A percentile compares a stretch with the other conserved stretches of the same genome.
Conservation (phyloP, 305 asterid genomes). For the Fraxinus baroniana region DNA sequence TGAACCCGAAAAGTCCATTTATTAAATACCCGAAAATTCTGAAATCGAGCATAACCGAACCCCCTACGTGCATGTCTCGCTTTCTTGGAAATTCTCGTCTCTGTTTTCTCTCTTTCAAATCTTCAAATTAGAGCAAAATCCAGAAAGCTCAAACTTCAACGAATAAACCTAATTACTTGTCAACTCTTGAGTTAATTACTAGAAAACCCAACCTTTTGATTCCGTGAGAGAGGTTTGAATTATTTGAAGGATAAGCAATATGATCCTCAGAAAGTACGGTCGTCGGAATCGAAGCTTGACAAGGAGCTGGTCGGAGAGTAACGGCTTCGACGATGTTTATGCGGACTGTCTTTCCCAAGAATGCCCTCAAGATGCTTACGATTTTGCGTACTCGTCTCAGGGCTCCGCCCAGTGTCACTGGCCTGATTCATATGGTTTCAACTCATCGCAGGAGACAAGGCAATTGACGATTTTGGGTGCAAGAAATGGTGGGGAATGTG, state of each 20-base stretch:
- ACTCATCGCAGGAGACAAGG: conserved; percentile 44
- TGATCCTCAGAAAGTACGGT: conserved; percentile 60
- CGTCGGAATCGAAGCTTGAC: conserved; percentile 54
- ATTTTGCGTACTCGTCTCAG: conserved; percentile 56
- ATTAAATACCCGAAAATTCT: too few relatives aligned
- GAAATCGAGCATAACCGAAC: too few relatives aligned
- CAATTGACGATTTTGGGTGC: conserved; percentile 43
- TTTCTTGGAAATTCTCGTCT: background rate
- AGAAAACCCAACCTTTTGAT: background rate
- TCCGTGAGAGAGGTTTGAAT: conserved; percentile 10
- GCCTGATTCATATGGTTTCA: conserved; percentile 47
- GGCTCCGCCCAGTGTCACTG: conserved; percentile 50
- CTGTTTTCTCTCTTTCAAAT: conserved; percentile 19
- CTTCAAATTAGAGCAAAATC: conserved; percentile 14
- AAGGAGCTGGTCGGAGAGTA: conserved; percentile 37
- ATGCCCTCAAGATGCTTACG: conserved; percentile 54
- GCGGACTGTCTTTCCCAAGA: conserved; percentile 56
- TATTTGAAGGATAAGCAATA: conserved; percentile 10
- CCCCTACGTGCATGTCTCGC: too few relatives aligned
- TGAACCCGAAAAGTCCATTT: too few relatives aligned
- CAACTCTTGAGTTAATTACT: background rate
- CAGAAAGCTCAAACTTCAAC: background rate
- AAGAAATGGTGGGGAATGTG: conserved; percentile 22
- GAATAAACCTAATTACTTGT: conserved; percentile 25
- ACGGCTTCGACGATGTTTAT: conserved; percentile 43